These are phyloP conservation scores for Gossypium trilobum DNA, from an alignment of 441 rosid species.

Conservation along the genomic window DNA sequence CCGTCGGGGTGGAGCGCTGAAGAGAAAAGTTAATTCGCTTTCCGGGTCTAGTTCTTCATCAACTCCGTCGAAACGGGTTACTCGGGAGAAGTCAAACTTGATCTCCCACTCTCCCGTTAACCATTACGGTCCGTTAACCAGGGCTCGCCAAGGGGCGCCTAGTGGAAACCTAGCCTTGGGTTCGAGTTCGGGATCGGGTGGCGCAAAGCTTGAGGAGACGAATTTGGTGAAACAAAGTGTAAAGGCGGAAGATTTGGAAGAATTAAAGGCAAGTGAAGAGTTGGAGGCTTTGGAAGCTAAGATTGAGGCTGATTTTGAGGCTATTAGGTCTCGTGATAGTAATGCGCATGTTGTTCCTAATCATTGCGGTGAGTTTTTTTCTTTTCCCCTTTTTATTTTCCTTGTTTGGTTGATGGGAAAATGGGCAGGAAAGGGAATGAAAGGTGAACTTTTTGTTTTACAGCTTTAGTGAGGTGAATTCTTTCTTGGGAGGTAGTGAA, in stretches of 20 bases:
- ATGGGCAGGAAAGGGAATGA: not conserved
- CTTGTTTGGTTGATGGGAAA: slow-evolving; percentile 11
- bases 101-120: slow-evolving; percentile 39
- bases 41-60: slow-evolving; percentile 39
- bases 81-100: slow-evolving; percentile 71
- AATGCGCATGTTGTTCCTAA: slow-evolving; percentile 72
- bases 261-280: slow-evolving; percentile 35
- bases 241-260: slow-evolving; percentile 36
- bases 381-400: not conserved
- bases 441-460: not conserved
- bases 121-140: slow-evolving; percentile 83
- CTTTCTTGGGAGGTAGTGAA: not conserved
- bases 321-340: slow-evolving; percentile 63
- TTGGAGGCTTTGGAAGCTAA: slow-evolving; percentile 73
- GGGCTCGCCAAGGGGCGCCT: slow-evolving; percentile 70
- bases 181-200: slow-evolving; percentile 19
- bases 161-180: slow-evolving; percentile 21
- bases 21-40: slow-evolving; percentile 55
- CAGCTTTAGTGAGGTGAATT: not conserved
- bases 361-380: slow-evolving; percentile 66
- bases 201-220: slow-evolving; percentile 32
- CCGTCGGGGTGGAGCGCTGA: slow-evolving; percentile 59
- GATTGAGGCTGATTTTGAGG: slow-evolving; percentile 70
- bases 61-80: slow-evolving; percentile 53
- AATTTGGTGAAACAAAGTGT: slow-evolving; percentile 25